Percentiles rank a stretch among this genome's conserved stretches.
Conservation (phyloP, 345 rosid species). For the Noccaea caerulescens region DNA sequence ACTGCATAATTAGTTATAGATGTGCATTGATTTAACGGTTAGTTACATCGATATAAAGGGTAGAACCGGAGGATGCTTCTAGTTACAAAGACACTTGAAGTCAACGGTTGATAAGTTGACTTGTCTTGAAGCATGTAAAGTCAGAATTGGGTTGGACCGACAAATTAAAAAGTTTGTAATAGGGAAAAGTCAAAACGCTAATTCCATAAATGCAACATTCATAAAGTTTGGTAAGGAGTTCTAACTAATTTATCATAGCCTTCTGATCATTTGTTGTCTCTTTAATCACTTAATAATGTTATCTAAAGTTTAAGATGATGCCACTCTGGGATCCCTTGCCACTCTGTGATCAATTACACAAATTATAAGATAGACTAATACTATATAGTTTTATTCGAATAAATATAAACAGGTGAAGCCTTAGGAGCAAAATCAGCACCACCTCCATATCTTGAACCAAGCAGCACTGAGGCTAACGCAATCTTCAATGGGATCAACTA, state of each 20-base stretch:
- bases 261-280: conserved; percentile 19
- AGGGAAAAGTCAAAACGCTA: conserved; percentile 27
- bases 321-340: not conserved
- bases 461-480: conserved; percentile 37
- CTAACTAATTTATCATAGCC: not conserved
- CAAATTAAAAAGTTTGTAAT: not conserved
- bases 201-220: conserved; percentile 28
- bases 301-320: conserved; percentile 15
- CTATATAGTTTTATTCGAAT: too few species aligned
- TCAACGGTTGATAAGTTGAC: conserved; percentile 35
- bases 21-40: conserved; percentile 34
- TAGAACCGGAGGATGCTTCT: not conserved
- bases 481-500: conserved; percentile 51
- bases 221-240: conserved; percentile 27
- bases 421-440: conserved; percentile 59
- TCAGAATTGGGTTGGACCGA: conserved; percentile 31
- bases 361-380: too few species aligned
- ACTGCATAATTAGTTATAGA: conserved; percentile 23
- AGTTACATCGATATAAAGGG: conserved; percentile 8
- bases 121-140: conserved; percentile 20
- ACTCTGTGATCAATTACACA: too few species aligned
- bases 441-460: conserved; percentile 53
- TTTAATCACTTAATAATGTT: not conserved
- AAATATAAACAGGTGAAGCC: conserved; percentile 44
- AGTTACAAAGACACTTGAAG: conserved; percentile 12